Percentiles rank a stretch among this genome's conserved stretches.
phyloP scores from a whole-genome alignment of 1,284 basidiomycete genomes.

The Melampsora allii-populina region DNA sequence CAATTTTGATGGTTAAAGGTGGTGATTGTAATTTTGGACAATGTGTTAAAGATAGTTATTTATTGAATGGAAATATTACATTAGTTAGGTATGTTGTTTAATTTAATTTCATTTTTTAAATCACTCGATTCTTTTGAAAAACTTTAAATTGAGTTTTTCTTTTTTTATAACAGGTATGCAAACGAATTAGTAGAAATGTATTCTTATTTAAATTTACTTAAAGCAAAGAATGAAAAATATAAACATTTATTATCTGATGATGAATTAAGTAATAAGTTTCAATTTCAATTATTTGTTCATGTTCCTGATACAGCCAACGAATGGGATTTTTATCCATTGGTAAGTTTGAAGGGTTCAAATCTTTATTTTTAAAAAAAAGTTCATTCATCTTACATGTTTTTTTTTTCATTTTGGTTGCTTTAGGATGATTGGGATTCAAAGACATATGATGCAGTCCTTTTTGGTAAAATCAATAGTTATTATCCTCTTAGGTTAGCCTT shows the following conservation, averaged over 20 bases:
- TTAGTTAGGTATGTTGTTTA: not conserved
- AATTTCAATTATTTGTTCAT: not conserved
- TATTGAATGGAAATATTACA: not conserved
- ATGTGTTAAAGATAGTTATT: constrained; percentile 5
- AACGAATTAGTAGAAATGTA: constrained; percentile 2
- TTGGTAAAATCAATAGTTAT: not conserved
- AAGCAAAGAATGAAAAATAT: not conserved
- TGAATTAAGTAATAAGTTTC: not conserved
- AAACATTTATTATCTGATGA: not conserved
- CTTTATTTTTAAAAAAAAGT: too few species aligned
- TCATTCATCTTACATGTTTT: too few species aligned
- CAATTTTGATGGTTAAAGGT: not conserved
- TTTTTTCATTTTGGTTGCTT: too few species aligned
- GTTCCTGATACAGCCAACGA: constrained; percentile 2
- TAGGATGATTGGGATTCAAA: not conserved
- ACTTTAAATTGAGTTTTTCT: too few species aligned
- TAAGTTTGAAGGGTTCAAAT: not conserved
- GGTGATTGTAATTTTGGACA: not conserved
- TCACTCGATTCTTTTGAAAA: not conserved
- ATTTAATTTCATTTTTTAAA: too few species aligned
- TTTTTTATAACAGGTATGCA: not conserved
- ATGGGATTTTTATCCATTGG: constrained; percentile 7
- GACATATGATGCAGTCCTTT: not conserved
- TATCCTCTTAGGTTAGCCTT: not conserved
- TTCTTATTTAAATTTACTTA: not conserved